These are phyloP conservation scores for Alternaria triticina DNA, from an alignment of 2,329 filamentous ascomycete species.

Conservation along the genomic window DNA sequence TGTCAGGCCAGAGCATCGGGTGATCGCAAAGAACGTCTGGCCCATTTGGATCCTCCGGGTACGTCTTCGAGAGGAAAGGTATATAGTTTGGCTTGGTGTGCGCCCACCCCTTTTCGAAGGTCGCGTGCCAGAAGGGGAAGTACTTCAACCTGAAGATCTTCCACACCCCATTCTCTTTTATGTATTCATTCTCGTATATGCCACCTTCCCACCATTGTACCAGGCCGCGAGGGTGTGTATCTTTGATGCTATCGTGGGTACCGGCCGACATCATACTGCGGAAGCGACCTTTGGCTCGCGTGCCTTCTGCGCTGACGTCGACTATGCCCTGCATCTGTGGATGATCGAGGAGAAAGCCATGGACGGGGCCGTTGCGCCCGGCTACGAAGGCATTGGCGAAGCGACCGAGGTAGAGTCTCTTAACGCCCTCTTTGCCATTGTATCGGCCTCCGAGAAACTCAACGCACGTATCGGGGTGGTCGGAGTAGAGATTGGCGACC, in stretches of 20 bases:
- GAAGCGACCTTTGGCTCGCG: conserved; percentile 59
- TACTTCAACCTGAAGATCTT: conserved; percentile 62
- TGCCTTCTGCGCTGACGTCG: conserved; percentile 57
- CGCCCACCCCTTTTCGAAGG: conserved; percentile 61
- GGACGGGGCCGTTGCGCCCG: conserved; percentile 62
- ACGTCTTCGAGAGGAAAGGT: conserved; percentile 57
- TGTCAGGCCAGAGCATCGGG: conserved; percentile 64
- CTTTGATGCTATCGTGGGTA: conserved; percentile 59
- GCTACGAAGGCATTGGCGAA: conserved; percentile 60
- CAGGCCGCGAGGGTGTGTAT: conserved; percentile 59
- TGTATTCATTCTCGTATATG: conserved; percentile 65
- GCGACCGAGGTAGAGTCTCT: conserved; percentile 60
- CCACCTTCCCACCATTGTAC: conserved; percentile 66
- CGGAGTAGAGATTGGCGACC: conserved; percentile 55
- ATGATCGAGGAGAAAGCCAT: conserved; percentile 64
- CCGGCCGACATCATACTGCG: conserved; percentile 63
- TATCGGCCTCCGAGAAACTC: conserved; percentile 64
- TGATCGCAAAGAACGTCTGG: conserved; percentile 62
- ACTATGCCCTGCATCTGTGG: conserved; percentile 65
- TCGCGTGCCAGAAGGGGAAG: conserved; percentile 64
- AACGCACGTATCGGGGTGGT: conserved; percentile 61
- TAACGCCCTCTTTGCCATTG: conserved; percentile 58
- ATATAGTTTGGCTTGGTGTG: conserved; percentile 62
- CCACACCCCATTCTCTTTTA: conserved; percentile 63
- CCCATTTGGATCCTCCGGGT: conserved; percentile 58